phyloP scores from a whole-genome alignment of 73 alveolate species.

The Paraurostyla sp. region DNA sequence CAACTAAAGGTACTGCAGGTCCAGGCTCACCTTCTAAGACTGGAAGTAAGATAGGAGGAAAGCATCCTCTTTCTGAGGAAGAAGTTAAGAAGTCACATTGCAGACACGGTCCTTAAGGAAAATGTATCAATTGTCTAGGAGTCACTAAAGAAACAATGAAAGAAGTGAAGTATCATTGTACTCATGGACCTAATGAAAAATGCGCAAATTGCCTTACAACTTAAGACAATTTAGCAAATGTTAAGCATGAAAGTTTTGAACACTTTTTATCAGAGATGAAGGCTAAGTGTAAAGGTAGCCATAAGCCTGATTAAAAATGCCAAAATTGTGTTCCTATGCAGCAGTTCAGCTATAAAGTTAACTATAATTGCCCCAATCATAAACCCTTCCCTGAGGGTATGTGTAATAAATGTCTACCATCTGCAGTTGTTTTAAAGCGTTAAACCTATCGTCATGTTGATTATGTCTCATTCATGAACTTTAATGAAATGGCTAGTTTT shows the following conservation, averaged over 20 bases:
- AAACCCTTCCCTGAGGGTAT: constrained; percentile 96
- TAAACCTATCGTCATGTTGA: constrained; percentile 98
- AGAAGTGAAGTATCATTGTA: constrained; percentile 78
- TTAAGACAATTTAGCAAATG: constrained; percentile 75
- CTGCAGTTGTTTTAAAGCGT: constrained; percentile 95
- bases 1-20: constrained; percentile 48
- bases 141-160: constrained; percentile 77
- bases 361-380: constrained; percentile 96
- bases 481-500: constrained; percentile 92
- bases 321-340: constrained; percentile 97
- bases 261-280: constrained; percentile 92
- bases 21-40: constrained; percentile 42
- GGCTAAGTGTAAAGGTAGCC: constrained; percentile 95
- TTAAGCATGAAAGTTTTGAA: constrained; percentile 97
- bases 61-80: constrained; percentile 38
- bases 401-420: constrained; percentile 98
- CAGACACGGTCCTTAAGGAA: constrained; percentile 90
- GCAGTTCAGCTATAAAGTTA: constrained; percentile 89
- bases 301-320: constrained; percentile 93
- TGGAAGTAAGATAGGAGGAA: constrained; percentile 9
- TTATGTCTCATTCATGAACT: constrained; percentile 96
- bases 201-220: constrained; percentile 82
- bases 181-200: constrained; percentile 87
- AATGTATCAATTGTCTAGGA: constrained; percentile 96
- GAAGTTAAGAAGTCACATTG: constrained; percentile 73